Percentiles rank a stretch among this genome's conserved stretches.
Conservation (phyloP, 441 rosid genomes). For the Raphanus hybrid region DNA sequence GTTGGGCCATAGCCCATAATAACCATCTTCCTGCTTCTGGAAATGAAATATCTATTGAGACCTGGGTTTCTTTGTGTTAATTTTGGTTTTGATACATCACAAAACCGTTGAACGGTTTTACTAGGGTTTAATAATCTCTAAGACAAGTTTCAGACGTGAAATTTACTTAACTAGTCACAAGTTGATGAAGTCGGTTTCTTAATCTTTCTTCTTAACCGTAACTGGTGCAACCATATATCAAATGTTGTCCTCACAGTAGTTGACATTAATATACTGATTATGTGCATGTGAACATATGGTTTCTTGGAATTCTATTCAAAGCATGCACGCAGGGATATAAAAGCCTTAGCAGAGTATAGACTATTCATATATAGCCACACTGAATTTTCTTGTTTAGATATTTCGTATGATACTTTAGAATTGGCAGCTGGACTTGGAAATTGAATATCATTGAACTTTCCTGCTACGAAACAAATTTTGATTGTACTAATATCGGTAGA, state of each 20-base stretch:
- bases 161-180: not conserved
- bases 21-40: not conserved
- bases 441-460: not conserved
- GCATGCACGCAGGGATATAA: not conserved
- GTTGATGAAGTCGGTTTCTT: constrained; percentile 7
- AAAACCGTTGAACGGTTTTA: not conserved
- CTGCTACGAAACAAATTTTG: not conserved
- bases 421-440: not conserved
- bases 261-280: not conserved
- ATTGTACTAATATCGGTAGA: constrained; percentile 1
- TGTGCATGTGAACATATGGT: not conserved
- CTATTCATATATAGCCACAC: not conserved
- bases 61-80: not conserved
- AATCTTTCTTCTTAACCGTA: not conserved
- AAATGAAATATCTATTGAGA: not conserved
- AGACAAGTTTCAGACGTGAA: not conserved
- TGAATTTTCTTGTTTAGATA: not conserved
- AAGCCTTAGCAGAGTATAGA: not conserved
- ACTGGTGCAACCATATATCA: not conserved
- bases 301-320: not conserved
- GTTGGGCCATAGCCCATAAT: not conserved
- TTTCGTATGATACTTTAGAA: not conserved
- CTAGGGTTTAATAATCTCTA: not conserved
- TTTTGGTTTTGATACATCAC: not conserved
- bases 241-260: not conserved